phyloP scores from a whole-genome alignment of 176 grass and related monocot species.

The Chloris gayana region DNA sequence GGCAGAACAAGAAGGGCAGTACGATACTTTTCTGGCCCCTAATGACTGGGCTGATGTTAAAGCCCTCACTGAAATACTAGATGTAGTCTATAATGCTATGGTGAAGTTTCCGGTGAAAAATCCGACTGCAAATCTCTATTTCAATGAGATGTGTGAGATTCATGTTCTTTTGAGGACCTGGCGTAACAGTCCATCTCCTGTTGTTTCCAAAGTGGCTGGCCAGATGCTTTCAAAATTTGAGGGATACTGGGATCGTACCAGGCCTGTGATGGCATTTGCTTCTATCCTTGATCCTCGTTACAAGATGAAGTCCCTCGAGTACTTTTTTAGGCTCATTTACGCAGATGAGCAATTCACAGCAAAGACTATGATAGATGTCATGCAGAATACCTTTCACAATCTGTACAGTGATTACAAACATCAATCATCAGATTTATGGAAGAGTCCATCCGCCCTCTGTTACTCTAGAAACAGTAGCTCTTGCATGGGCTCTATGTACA shows the following conservation, averaged over 20 bases:
- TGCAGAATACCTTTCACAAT: slow-evolving; percentile 74
- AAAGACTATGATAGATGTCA: slow-evolving; percentile 70
- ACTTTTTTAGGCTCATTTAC: slow-evolving; percentile 91
- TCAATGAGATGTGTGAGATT: slow-evolving; percentile 95
- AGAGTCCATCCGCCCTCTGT: slow-evolving; percentile 68
- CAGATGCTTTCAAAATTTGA: slow-evolving; percentile 93
- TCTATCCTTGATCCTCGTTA: slow-evolving; percentile 98
- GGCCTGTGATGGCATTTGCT: slow-evolving; percentile 85
- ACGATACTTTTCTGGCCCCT: slow-evolving; percentile 58
- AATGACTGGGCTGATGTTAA: slow-evolving; percentile 91
- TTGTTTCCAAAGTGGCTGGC: slow-evolving; percentile 73
- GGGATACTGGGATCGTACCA: slow-evolving; percentile 75
- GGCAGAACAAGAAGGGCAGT: slow-evolving; percentile 70
- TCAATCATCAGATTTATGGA: slow-evolving; percentile 73
- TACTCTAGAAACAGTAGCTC: slow-evolving; percentile 72
- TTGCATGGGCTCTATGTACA: slow-evolving; percentile 55
- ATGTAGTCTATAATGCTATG: slow-evolving; percentile 85
- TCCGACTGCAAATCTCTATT: slow-evolving; percentile 87
- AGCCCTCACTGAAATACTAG: slow-evolving; percentile 85
- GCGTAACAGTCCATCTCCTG: slow-evolving; percentile 68
- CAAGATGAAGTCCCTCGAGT: slow-evolving; percentile 99
- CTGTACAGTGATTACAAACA: slow-evolving; percentile 89
- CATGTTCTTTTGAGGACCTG: slow-evolving; percentile 93
- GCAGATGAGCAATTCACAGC: slow-evolving; percentile 68
- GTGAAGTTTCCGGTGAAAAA: slow-evolving; percentile 82